These are phyloP conservation scores for Ophiostoma novo-ulmi DNA, from an alignment of 2,329 filamentous ascomycete species.

Conservation along the genomic window DNA sequence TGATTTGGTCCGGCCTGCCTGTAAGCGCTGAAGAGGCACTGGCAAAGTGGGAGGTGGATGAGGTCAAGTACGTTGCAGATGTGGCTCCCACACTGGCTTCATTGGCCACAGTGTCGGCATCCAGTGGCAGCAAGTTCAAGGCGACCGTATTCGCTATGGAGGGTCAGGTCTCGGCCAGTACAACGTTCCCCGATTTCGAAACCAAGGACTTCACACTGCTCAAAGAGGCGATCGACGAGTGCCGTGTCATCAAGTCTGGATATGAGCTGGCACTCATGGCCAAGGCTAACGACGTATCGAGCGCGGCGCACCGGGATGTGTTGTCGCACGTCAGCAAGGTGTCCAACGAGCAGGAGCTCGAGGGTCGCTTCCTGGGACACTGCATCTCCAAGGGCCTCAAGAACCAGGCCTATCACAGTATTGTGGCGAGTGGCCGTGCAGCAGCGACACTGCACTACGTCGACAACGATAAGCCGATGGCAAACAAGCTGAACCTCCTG, in stretches of 20 bases:
- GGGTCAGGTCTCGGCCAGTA: constrained; percentile 66
- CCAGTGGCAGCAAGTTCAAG: neutral
- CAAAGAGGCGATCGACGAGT: constrained; percentile 62
- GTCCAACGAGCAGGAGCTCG: constrained; percentile 74
- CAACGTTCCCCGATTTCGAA: constrained; percentile 67
- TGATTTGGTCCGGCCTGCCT: constrained; percentile 91
- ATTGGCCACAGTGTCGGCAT: constrained; percentile 39
- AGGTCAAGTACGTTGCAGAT: constrained; percentile 65
- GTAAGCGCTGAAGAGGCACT: constrained; percentile 70
- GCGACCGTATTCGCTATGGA: constrained; percentile 65
- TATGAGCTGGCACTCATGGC: constrained; percentile 69
- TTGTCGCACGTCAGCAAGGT: constrained; percentile 58
- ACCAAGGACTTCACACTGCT: constrained; percentile 54
- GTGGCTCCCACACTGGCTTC: constrained; percentile 65
- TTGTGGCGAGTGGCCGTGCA: constrained; percentile 73
- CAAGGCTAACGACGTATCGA: constrained; percentile 66
- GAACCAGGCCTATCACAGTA: constrained; percentile 82
- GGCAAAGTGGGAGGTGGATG: constrained; percentile 73
- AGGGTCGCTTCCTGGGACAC: constrained; percentile 70
- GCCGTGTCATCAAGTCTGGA: constrained; percentile 66
- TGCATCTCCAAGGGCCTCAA: constrained; percentile 71
- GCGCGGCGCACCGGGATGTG: constrained; percentile 60
- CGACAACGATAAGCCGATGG: constrained; percentile 65
- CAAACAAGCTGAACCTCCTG: constrained; percentile 70
- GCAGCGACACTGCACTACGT: constrained; percentile 87